Percentiles rank a stretch among this genome's conserved stretches.
These are phyloP conservation scores for Urostyla sp. DNA, from an alignment of 73 alveolate genomes.

Conservation along the genomic window DNA sequence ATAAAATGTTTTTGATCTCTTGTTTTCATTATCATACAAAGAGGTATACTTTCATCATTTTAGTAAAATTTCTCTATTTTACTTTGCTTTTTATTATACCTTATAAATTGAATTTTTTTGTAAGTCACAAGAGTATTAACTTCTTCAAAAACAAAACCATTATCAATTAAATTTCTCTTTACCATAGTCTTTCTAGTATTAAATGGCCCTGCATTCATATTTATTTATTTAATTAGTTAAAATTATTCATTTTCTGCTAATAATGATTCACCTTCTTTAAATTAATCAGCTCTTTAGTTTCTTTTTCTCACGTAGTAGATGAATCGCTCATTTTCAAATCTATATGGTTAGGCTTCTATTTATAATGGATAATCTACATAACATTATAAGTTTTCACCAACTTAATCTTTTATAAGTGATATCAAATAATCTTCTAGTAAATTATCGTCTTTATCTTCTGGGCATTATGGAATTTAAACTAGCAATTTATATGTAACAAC, in stretches of 20 bases:
- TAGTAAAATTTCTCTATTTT: not conserved
- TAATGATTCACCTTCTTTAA: not conserved
- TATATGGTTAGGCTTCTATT: slow-evolving; percentile 18
- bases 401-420: too few relatives aligned
- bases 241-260: not conserved
- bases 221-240: not conserved
- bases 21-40: slow-evolving; percentile 20
- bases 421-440: too few relatives aligned
- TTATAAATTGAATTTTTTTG: not conserved
- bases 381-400: too few relatives aligned
- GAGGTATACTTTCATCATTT: not conserved
- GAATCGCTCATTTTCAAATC: slow-evolving; percentile 26
- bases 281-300: not conserved
- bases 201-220: not conserved
- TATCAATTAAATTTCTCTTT: too few relatives aligned
- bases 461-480: too few relatives aligned
- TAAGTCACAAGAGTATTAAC: slow-evolving; percentile 1
- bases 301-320: not conserved
- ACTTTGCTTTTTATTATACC: not conserved
- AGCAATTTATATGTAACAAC: too few relatives aligned
- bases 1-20: slow-evolving; percentile 29
- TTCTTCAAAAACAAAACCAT: slow-evolving; percentile 17
- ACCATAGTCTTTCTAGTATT: too few relatives aligned
- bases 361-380: slow-evolving; percentile 23
- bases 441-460: too few relatives aligned